Percentiles rank a stretch among this genome's conserved stretches.
Evolutionary conservation across 2,329 filamentous ascomycete species (phyloP).

Genomic region (Cytospora paraplurivora): DNA sequence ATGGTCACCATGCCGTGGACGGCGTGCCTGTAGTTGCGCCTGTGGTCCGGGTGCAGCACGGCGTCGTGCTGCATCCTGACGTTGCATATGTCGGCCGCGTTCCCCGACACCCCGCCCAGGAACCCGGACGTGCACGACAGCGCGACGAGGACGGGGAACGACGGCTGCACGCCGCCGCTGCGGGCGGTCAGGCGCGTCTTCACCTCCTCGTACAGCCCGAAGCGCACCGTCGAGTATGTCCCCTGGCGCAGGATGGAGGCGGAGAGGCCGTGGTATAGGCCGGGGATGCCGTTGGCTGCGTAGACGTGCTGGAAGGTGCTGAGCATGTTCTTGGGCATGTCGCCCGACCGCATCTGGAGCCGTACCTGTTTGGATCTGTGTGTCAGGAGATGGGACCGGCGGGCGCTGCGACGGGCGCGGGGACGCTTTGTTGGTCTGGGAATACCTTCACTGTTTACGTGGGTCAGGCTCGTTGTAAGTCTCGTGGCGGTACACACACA

Average conservation of each 20-base stretch:
- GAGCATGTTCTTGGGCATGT: conserved; percentile 78
- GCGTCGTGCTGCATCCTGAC: conserved; percentile 97
- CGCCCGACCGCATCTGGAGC: conserved; percentile 78
- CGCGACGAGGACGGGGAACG: conserved; percentile 75
- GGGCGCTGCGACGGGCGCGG: not conserved
- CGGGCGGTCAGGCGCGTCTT: conserved; percentile 66
- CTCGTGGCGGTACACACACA: not conserved
- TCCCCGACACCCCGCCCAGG: conserved; percentile 85
- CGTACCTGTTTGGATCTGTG: conserved; percentile 62
- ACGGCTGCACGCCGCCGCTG: conserved; percentile 52
- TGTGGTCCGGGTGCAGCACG: conserved; percentile 69
- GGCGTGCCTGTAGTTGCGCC: conserved; percentile 87
- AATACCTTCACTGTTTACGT: conserved; percentile 26
- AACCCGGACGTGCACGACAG: conserved; percentile 85
- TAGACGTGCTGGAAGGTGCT: conserved; percentile 84
- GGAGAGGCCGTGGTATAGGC: conserved; percentile 88
- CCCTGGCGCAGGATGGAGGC: conserved; percentile 91
- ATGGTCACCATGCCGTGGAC: conserved; percentile 85
- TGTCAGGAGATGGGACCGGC: conserved; percentile 6
- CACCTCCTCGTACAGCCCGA: conserved; percentile 93
- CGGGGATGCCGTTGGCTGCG: conserved; percentile 71
- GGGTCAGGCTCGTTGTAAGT: conserved; percentile 5
- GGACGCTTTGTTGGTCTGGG: not conserved
- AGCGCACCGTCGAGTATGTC: conserved; percentile 95
- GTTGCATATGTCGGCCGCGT: conserved; percentile 94